A percentile compares a stretch with the other conserved stretches of the same genome.
Conservation (phyloP, 2,329 filamentous ascomycete species). For the Colletotrichum somersetense region DNA sequence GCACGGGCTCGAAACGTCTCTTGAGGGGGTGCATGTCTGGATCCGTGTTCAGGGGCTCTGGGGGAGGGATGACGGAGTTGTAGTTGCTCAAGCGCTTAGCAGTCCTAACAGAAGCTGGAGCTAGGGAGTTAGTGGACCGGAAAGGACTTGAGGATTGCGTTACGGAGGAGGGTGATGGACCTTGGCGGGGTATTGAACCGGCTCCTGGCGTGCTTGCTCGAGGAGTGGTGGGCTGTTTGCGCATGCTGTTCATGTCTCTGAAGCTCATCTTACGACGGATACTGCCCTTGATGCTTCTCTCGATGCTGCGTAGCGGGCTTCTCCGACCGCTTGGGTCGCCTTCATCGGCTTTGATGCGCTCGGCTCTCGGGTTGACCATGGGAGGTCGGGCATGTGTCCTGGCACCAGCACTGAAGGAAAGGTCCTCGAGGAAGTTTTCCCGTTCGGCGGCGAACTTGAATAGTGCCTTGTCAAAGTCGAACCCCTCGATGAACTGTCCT, state of each 20-base stretch:
- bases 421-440: conserved; percentile 92
- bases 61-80: conserved; percentile 95
- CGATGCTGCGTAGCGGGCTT: conserved; percentile 66
- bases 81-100: conserved; percentile 94
- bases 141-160: conserved; percentile 37
- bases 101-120: conserved; percentile 75
- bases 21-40: conserved; percentile 97
- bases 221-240: conserved; percentile 79
- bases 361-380: conserved; percentile 83
- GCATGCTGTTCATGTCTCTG: conserved; percentile 94
- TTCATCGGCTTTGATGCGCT: conserved; percentile 85
- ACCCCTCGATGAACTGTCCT: conserved; percentile 58
- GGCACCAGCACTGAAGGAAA: conserved; percentile 88
- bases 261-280: conserved; percentile 93
- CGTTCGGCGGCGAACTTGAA: conserved; percentile 96
- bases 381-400: conserved; percentile 77
- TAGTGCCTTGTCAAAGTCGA: conserved; percentile 93
- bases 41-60: conserved; percentile 89
- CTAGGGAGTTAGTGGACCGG: conserved; percentile 41
- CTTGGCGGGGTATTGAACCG: conserved; percentile 32
- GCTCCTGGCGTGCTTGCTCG: conserved; percentile 41
- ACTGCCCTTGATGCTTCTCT: conserved; percentile 83
- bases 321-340: conserved; percentile 62
- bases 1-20: conserved; percentile 93
- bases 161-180: conserved; percentile 33